phyloP scores from a whole-genome alignment of 352 stramenopile genomes.

The Pilasporangium apinafurcum region DNA sequence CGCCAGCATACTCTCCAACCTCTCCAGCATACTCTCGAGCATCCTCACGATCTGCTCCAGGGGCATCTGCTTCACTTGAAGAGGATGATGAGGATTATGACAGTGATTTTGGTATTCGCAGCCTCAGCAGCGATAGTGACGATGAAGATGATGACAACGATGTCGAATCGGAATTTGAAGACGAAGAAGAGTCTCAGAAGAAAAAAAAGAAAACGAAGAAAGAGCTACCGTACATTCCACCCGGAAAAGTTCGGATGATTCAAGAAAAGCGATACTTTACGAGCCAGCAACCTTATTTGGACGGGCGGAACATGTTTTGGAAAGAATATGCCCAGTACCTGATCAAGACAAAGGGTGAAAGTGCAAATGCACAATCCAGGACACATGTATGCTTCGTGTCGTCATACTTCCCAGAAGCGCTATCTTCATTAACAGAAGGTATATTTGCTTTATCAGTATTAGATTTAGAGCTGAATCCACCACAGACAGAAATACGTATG shows the following conservation, averaged over 20 bases:
- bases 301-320: slow-evolving; percentile 52
- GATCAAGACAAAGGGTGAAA: not conserved
- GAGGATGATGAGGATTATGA: not conserved
- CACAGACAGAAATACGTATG: slow-evolving; percentile 10
- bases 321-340: slow-evolving; percentile 45
- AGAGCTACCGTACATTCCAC: slow-evolving; percentile 18
- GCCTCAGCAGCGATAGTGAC: slow-evolving; percentile 3
- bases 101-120: slow-evolving; percentile 4
- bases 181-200: not conserved
- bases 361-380: not conserved
- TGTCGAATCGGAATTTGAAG: not conserved
- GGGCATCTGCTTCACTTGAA: not conserved
- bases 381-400: slow-evolving; percentile 50
- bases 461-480: slow-evolving; percentile 20
- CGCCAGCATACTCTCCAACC: not conserved
- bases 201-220: slow-evolving; percentile 1
- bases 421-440: slow-evolving; percentile 34
- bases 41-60: not conserved
- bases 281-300: slow-evolving; percentile 17
- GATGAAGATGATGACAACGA: slow-evolving; percentile 5
- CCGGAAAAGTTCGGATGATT: slow-evolving; percentile 37
- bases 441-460: slow-evolving; percentile 52
- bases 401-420: slow-evolving; percentile 42
- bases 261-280: slow-evolving; percentile 32
- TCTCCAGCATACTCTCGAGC: slow-evolving; percentile 2